Percentiles rank a stretch among this genome's conserved stretches.
Conservation (phyloP, 2,329 filamentous ascomycete genomes). For the Trichoderma sp. region DNA sequence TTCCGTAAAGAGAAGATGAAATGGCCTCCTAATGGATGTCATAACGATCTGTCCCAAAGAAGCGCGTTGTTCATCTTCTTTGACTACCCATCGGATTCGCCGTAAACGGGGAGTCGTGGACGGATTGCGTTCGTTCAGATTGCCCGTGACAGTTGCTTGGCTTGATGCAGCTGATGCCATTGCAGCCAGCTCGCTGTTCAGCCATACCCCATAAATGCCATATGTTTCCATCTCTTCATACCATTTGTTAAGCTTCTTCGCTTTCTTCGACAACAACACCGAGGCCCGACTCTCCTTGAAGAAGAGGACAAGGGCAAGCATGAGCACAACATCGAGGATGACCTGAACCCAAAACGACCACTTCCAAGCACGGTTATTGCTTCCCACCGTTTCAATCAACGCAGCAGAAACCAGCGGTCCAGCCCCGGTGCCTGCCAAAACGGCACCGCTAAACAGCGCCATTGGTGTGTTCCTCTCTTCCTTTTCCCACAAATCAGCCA, state of each 20-base stretch:
- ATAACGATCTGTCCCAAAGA: constrained; percentile 66
- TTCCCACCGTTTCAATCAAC: constrained; percentile 59
- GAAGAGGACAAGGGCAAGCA: constrained; percentile 59
- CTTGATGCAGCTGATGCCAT: constrained; percentile 25
- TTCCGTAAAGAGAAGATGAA: constrained; percentile 72
- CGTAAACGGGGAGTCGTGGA: constrained; percentile 19
- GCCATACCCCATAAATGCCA: constrained; percentile 53
- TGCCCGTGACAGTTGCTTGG: constrained; percentile 20
- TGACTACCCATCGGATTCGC: constrained; percentile 76
- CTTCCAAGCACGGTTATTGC: constrained; percentile 57
- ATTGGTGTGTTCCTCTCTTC: constrained; percentile 82
- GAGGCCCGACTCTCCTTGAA: constrained; percentile 81
- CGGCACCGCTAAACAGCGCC: constrained; percentile 79
- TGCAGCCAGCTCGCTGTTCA: constrained; percentile 24
- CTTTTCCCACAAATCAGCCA: constrained; percentile 79
- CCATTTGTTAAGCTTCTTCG: constrained; percentile 70
- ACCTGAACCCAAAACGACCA: constrained; percentile 89
- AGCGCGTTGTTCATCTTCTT: constrained; percentile 71
- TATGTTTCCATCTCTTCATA: constrained; percentile 68
- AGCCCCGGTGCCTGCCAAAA: constrained; percentile 73
- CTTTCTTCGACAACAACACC: constrained; percentile 75
- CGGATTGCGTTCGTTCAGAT: background rate
- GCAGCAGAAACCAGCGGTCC: constrained; percentile 71
- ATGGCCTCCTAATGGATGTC: constrained; percentile 73
- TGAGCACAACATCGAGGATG: constrained; percentile 62